Conservation (phyloP, 1,284 basidiomycete species). For the Fomitopsis schrenkii region DNA sequence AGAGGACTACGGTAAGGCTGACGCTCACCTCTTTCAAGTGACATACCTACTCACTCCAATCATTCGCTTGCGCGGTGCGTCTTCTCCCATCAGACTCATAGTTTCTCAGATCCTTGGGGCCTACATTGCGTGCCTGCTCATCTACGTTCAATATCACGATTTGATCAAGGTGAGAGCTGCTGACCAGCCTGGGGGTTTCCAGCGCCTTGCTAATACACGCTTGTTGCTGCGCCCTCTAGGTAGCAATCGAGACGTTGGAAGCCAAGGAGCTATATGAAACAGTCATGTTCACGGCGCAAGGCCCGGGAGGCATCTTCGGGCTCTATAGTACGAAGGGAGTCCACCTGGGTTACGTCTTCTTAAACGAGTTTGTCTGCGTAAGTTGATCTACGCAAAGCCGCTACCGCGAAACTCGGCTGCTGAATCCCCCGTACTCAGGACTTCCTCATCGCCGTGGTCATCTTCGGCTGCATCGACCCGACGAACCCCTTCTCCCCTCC, state of each 20-base stretch:
- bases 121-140: constrained; percentile 53
- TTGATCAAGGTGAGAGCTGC: constrained; percentile 35
- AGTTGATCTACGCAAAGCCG: constrained; percentile 15
- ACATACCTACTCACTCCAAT: too few relatives aligned
- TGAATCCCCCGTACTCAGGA: constrained; percentile 39
- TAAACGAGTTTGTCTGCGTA: constrained; percentile 67
- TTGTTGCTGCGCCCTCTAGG: constrained; percentile 16
- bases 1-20: constrained; percentile 36
- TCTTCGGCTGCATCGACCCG: constrained; percentile 57
- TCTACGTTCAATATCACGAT: constrained; percentile 61
- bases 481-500: constrained; percentile 59
- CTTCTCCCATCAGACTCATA: constrained; percentile 46
- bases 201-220: background rate
- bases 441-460: constrained; percentile 54
- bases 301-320: constrained; percentile 61
- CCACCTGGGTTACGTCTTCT: constrained; percentile 49
- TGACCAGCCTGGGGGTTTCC: background rate
- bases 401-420: too few relatives aligned
- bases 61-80: background rate
- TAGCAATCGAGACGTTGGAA: constrained; percentile 37
- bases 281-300: constrained; percentile 52
- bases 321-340: constrained; percentile 46
- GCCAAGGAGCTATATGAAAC: constrained; percentile 36
- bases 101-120: constrained; percentile 59
- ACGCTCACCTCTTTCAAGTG: background rate